Evolutionary conservation across 805 yeast species (phyloP), one percentile per base, ranked within the genome.

Genomic region (Metschnikowia gruessii): DNA sequence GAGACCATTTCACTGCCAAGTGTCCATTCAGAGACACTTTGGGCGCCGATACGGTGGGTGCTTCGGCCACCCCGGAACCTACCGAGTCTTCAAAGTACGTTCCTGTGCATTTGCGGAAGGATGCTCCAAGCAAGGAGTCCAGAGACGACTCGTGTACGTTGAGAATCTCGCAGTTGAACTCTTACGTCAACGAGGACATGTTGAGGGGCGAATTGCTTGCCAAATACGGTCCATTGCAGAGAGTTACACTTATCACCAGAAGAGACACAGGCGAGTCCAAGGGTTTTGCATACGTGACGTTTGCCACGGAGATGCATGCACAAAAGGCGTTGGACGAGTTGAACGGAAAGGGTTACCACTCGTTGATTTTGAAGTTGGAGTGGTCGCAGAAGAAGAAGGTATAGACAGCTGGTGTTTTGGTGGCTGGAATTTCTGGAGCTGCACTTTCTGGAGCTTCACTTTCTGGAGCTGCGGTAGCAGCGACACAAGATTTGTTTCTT

Each of bases 11-110:
- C 79, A 87, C 97, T 35, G 74, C 89, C 66, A 84, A 85, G 73
- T 94, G 99, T 86, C 99, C 99, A 53, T 89, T 81, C 80, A 91
- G 87, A 74, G 95, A 85, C 60, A 86, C 94, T 32, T 75, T 92
- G 65, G 87, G 84, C 30, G 74, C 76, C 22, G 75, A 72, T 31
- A 68, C 72, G 32, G 71, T 75, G 30, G 74, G 79, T 8, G 72
- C 56, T 18, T 47, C 59, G n/a, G 63, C 61, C 26, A 57, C 65
- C 28, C 56, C 65, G 8, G 64, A 64, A 28, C 57, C 59, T 21
- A 51, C 59, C 33, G 66, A 57, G 24, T 48, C 51, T 17, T 49
- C 58, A 31, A 71, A 65, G 56, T 72, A 72, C 57, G 74, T 70
- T 49, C 70, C 76, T 50, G 75, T 71, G 58, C 77, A 72, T 59